A percentile compares a stretch with the other conserved stretches of the same genome.
These are phyloP conservation scores for Ramaria rubella DNA, from an alignment of 768 basidiomycete genomes.

Conservation along the genomic window DNA sequence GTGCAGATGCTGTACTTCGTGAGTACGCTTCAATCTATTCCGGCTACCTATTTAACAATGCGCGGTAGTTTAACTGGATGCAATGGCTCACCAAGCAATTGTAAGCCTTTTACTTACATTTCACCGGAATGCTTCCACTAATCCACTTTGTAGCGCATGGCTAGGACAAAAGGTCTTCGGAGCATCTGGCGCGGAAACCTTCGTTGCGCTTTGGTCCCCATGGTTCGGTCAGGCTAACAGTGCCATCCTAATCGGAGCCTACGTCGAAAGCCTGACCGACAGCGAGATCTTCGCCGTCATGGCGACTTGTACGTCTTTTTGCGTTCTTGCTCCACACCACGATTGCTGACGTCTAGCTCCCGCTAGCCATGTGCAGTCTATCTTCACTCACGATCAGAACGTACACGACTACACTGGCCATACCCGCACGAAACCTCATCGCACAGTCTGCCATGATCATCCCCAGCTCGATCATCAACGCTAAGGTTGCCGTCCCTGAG, in stretches of 20 bases:
- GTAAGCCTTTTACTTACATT: not conserved
- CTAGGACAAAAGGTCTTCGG: slow-evolving; percentile 4
- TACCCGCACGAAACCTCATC: not conserved
- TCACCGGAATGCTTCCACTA: not conserved
- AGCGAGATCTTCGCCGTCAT: slow-evolving; percentile 1
- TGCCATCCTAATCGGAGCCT: slow-evolving; percentile 1
- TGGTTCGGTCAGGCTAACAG: slow-evolving; percentile 10
- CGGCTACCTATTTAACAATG: not conserved
- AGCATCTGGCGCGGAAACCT: slow-evolving; percentile 6
- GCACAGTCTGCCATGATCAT: slow-evolving; percentile 1
- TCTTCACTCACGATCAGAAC: slow-evolving; percentile 1
- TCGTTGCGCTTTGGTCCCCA: slow-evolving; percentile 8
- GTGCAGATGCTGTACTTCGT: slow-evolving; percentile 11
- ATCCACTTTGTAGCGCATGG: slow-evolving; percentile 1
- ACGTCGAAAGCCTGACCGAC: slow-evolving; percentile 8
- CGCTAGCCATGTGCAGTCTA: not conserved
- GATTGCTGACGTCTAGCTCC: not conserved
- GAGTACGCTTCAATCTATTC: not conserved
- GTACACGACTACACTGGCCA: not conserved
- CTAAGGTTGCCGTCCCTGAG: slow-evolving; percentile 8
- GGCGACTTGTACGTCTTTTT: slow-evolving; percentile 5
- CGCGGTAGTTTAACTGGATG: slow-evolving; percentile 8
- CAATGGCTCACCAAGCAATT: slow-evolving; percentile 12
- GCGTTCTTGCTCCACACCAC: not conserved
- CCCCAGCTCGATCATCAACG: slow-evolving; percentile 1